Evolutionary conservation across 2,329 filamentous ascomycete genomes (phyloP).

Genomic region (Neonectria magnoliae): DNA sequence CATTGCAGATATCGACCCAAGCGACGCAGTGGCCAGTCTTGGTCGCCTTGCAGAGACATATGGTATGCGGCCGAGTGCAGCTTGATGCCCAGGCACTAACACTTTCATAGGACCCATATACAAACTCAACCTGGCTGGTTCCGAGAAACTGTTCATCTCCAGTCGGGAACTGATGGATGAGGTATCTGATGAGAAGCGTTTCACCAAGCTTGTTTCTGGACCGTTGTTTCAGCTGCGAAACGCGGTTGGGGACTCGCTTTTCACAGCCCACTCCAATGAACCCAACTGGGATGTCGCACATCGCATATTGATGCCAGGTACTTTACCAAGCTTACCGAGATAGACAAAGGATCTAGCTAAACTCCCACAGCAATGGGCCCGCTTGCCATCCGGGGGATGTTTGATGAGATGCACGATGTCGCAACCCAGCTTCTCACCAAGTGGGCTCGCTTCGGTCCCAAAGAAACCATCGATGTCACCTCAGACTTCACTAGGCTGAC

Average conservation of each 20-base stretch:
- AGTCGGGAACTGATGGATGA: constrained; percentile 57
- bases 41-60: constrained; percentile 9
- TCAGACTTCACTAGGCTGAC: constrained; percentile 72
- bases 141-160: constrained; percentile 22
- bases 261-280: constrained; percentile 60
- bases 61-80: background rate
- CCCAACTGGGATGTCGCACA: constrained; percentile 66
- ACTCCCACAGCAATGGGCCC: constrained; percentile 63
- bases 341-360: background rate
- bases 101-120: constrained; percentile 11
- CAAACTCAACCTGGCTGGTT: constrained; percentile 14
- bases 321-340: background rate
- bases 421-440: constrained; percentile 69
- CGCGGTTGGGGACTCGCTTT: constrained; percentile 67
- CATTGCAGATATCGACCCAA: constrained; percentile 18
- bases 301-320: constrained; percentile 66
- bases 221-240: constrained; percentile 52
- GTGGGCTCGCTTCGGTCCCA: constrained; percentile 52
- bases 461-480: constrained; percentile 60
- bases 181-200: constrained; percentile 67
- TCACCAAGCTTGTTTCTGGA: constrained; percentile 61
- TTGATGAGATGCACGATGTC: constrained; percentile 68
- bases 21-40: constrained; percentile 15
- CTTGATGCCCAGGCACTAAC: background rate
- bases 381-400: constrained; percentile 58